Evolutionary conservation across 345 rosid genomes (phyloP).

Genomic region (Bruguiera sexangula): DNA sequence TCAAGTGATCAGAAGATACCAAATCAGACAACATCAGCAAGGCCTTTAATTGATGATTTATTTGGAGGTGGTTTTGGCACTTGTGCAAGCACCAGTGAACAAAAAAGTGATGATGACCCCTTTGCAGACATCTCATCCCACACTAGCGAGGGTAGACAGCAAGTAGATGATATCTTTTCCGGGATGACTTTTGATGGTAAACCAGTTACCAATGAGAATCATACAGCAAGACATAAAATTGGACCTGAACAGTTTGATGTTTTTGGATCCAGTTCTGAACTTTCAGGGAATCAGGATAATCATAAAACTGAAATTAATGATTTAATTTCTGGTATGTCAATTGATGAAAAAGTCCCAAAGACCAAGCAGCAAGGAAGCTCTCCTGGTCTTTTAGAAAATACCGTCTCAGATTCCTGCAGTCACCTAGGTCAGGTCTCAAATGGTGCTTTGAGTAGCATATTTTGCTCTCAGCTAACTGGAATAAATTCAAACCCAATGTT

Average conservation of each 20-base stretch:
- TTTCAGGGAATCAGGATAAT: slow-evolving; percentile 39
- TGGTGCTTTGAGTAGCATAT: slow-evolving; percentile 47
- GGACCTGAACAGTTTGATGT: slow-evolving; percentile 56
- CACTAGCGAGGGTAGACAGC: slow-evolving; percentile 21
- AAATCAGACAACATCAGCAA: slow-evolving; percentile 29
- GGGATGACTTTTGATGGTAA: slow-evolving; percentile 71
- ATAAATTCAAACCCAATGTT: slow-evolving; percentile 43
- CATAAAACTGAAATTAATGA: slow-evolving; percentile 42
- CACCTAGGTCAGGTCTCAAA: slow-evolving; percentile 33
- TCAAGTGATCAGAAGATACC: slow-evolving; percentile 38
- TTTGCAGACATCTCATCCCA: slow-evolving; percentile 89
- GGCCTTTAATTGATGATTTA: slow-evolving; percentile 65
- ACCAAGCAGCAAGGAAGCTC: slow-evolving; percentile 39
- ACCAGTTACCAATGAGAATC: slow-evolving; percentile 37
- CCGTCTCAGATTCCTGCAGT: slow-evolving; percentile 39
- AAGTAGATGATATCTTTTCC: slow-evolving; percentile 57
- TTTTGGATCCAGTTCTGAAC: slow-evolving; percentile 46
- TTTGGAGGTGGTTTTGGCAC: slow-evolving; percentile 57
- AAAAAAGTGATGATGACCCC: slow-evolving; percentile 63
- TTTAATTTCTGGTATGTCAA: slow-evolving; percentile 69
- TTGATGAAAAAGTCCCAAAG: slow-evolving; percentile 40
- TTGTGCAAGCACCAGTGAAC: slow-evolving; percentile 34
- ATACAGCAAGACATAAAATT: slow-evolving; percentile 19
- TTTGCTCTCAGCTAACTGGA: slow-evolving; percentile 47
- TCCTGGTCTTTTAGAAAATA: slow-evolving; percentile 36